Evolutionary conservation across 73 alveolate genomes (phyloP).

Genomic region (Effrenium voratum): DNA sequence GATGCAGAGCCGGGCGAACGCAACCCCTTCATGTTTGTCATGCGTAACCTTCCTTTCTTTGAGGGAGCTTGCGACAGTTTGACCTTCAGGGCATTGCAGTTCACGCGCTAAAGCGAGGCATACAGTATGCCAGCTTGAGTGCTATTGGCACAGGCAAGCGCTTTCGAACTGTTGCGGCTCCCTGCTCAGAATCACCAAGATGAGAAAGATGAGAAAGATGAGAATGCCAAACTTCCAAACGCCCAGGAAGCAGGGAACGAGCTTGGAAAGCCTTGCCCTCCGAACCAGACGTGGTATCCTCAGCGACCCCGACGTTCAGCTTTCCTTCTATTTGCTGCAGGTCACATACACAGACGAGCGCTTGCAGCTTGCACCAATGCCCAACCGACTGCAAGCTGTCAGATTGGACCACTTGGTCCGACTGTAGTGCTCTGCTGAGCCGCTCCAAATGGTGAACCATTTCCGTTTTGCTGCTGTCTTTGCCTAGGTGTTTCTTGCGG

Average conservation of each 20-base stretch:
- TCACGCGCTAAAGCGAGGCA: too few species aligned
- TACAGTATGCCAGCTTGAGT: too few species aligned
- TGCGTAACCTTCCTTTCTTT: neutral
- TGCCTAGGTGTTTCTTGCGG: slow-evolving; percentile 62
- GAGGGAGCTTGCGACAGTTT: too few species aligned
- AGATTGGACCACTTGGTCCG: slow-evolving; percentile 83
- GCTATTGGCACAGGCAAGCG: too few species aligned
- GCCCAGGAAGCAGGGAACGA: slow-evolving; percentile 61
- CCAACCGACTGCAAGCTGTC: slow-evolving; percentile 70
- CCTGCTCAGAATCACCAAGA: too few species aligned
- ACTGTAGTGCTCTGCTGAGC: slow-evolving; percentile 18
- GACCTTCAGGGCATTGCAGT: too few species aligned
- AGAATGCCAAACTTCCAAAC: too few species aligned
- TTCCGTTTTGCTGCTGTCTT: neutral
- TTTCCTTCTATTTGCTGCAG: neutral
- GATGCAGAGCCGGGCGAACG: slow-evolving; percentile 67
- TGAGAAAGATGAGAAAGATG: neutral
- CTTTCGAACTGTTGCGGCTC: too few species aligned
- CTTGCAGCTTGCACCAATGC: slow-evolving; percentile 47
- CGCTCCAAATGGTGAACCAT: neutral
- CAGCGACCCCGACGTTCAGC: neutral
- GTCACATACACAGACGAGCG: slow-evolving; percentile 55
- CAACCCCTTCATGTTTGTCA: neutral
- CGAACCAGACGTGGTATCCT: slow-evolving; percentile 34
- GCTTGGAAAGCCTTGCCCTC: slow-evolving; percentile 73